Percentiles rank a stretch among this genome's conserved stretches.
Conservation (phyloP, 2,329 filamentous ascomycete species). For the Lecanicillium sp. region DNA sequence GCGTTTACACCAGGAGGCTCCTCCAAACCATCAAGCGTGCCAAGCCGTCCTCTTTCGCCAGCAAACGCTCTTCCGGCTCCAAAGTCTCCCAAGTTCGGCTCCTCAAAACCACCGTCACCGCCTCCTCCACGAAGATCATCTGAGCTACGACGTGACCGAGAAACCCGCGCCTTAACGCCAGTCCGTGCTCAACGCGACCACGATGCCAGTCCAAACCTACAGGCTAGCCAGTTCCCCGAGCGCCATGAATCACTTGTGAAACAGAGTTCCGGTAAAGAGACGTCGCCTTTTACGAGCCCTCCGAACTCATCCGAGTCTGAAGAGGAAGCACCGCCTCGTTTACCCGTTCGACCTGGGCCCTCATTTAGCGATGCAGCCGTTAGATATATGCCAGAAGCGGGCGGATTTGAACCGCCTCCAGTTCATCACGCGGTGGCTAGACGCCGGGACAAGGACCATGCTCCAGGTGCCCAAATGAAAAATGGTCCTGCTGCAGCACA, state of each 20-base stretch:
- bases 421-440: slow-evolving; percentile 40
- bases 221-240: slow-evolving; percentile 37
- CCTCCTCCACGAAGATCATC: slow-evolving; percentile 56
- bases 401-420: slow-evolving; percentile 42
- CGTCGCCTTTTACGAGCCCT: slow-evolving; percentile 82
- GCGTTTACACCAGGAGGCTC: slow-evolving; percentile 32
- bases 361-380: slow-evolving; percentile 14
- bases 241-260: slow-evolving; percentile 21
- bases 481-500: slow-evolving; percentile 28
- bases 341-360: slow-evolving; percentile 43
- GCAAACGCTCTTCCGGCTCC: slow-evolving; percentile 26
- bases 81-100: slow-evolving; percentile 36
- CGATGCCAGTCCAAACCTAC: slow-evolving; percentile 18
- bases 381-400: slow-evolving; percentile 14
- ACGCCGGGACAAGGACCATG: slow-evolving; percentile 35
- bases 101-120: slow-evolving; percentile 50
- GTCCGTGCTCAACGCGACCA: slow-evolving; percentile 1
- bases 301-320: slow-evolving; percentile 60
- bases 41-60: slow-evolving; percentile 48
- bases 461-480: slow-evolving; percentile 29
- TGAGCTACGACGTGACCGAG: slow-evolving; percentile 44
- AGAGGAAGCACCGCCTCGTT: slow-evolving; percentile 40
- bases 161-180: slow-evolving; percentile 15
- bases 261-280: slow-evolving; percentile 24
- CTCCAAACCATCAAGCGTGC: slow-evolving; percentile 41